Conservation (phyloP, 768 basidiomycete species). For the Lactarius quietus region DNA sequence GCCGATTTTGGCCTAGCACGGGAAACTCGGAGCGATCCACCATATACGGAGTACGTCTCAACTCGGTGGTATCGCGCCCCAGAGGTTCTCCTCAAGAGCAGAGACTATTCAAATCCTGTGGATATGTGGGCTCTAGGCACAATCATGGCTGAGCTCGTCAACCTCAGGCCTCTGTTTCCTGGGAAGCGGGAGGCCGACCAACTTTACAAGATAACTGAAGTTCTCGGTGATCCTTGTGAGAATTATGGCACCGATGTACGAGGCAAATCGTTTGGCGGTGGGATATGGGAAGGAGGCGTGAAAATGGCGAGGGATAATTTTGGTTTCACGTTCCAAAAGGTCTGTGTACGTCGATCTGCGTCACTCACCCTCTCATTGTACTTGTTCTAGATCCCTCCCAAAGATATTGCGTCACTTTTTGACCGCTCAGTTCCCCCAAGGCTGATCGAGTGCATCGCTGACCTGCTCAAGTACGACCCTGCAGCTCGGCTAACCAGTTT, state of each 20-base stretch:
- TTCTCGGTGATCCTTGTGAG: conserved; percentile 87
- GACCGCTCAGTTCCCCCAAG: conserved; percentile 72
- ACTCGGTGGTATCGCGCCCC: conserved; percentile 99
- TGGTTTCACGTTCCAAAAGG: conserved; percentile 89
- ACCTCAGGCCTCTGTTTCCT: conserved; percentile 92
- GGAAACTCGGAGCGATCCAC: conserved; percentile 82
- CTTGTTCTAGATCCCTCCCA: conserved; percentile 53
- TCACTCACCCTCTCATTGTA: conserved; percentile 14
- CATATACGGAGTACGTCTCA: conserved; percentile 98
- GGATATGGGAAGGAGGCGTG: conserved; percentile 80
- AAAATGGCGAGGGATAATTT: conserved; percentile 75
- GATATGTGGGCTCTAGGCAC: conserved; percentile 99
- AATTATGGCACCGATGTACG: conserved; percentile 77
- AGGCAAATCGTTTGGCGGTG: conserved; percentile 75
- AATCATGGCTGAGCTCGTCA: conserved; percentile 96
- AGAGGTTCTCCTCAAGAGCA: conserved; percentile 87
- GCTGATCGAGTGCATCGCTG: conserved; percentile 87
- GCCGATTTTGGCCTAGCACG: conserved; percentile 98
- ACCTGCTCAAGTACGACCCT: conserved; percentile 91
- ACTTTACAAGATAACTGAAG: conserved; percentile 82
- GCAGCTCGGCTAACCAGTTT: conserved; percentile 78
- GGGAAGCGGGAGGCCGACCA: conserved; percentile 93
- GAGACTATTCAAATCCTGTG: conserved; percentile 94
- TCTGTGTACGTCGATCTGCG: conserved; percentile 36
- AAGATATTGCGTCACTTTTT: conserved; percentile 69